Evolutionary conservation across 192 early-diverging fungal genomes (phyloP), one percentile per base, ranked within the genome.

Genomic region (Podochytrium sp.): DNA sequence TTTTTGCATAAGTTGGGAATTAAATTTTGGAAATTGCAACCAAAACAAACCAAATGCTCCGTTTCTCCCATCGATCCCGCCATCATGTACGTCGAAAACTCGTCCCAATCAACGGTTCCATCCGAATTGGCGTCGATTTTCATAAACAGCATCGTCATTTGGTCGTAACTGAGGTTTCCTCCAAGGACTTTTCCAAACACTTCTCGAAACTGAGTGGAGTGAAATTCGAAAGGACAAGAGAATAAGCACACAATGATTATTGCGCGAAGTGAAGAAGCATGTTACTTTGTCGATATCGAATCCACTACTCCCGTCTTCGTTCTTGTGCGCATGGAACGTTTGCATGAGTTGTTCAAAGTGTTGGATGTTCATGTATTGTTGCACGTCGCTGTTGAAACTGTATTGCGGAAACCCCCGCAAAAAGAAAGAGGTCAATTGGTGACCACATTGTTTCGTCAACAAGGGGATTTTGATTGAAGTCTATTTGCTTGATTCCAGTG

Each of bases 81-180:
- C 82, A 90, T 89, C 87, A 90, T 89, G 58, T 89, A 90, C 5
- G 81, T 87, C 0, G 84, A 84, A 76, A 90, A 90, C 73, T 90
- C 88, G 56, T 90, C 88, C 88, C 88, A 90, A 62, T 83, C 81
- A 34, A 90, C 79, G 12, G 83, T 84, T 1, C 88, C 88, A 65
- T 90, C 88, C 32, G 85, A 86, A 65, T 90, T 90, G 2, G 88
- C 88, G 58, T 90, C 88, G 58, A 90, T 90, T 70, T 90, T 90
- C 88, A 90, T 90, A 67, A 90, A 90, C n/a, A 90, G 78, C 84
- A 80, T 78, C 34, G 88, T 90, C 87, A 90, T 89, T 73, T 90
- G 88, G 63, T 90, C 88, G 53, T 80, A 69, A 16, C 80, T 83
- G 14, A 90, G 73, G 49, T 80, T 81, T 16, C 85, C 88, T 4